Evolutionary conservation across 768 basidiomycete genomes (phyloP).

Genomic region (Psilocybe sp.): DNA sequence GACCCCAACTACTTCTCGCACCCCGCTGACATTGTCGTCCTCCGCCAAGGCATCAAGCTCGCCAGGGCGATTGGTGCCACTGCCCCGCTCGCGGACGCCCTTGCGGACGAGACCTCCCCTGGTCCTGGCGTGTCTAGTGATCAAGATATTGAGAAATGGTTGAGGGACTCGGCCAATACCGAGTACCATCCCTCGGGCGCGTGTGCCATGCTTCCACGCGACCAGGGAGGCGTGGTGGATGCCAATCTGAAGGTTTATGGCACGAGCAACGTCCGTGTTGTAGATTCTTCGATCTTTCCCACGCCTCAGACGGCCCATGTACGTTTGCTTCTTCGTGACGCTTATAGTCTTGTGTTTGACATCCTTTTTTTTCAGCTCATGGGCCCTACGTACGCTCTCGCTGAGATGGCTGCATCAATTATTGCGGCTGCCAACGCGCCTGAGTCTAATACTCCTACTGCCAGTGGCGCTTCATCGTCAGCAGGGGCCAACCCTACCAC

Average conservation of each 20-base stretch:
- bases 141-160: slow-evolving; percentile 51
- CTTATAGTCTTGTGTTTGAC: not conserved
- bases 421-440: slow-evolving; percentile 6
- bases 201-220: slow-evolving; percentile 27
- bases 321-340: not conserved
- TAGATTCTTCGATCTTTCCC: slow-evolving; percentile 57
- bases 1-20: slow-evolving; percentile 67
- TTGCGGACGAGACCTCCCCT: slow-evolving; percentile 25
- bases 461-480: too few relatives aligned
- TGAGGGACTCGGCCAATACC: slow-evolving; percentile 39
- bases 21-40: slow-evolving; percentile 42
- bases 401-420: slow-evolving; percentile 21
- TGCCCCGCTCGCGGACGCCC: slow-evolving; percentile 42
- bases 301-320: slow-evolving; percentile 34
- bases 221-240: slow-evolving; percentile 31
- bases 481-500: too few relatives aligned
- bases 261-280: slow-evolving; percentile 50
- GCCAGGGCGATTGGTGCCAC: slow-evolving; percentile 53
- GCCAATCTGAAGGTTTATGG: slow-evolving; percentile 31
- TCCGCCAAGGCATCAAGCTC: slow-evolving; percentile 62
- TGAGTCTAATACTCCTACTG: too few relatives aligned
- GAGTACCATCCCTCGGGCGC: slow-evolving; percentile 55
- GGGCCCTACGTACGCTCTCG: slow-evolving; percentile 25
- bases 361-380: slow-evolving; percentile 6
- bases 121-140: slow-evolving; percentile 47